Evolutionary conservation across 352 stramenopile genomes (phyloP).

Genomic region (Globisporangium iwayamae): DNA sequence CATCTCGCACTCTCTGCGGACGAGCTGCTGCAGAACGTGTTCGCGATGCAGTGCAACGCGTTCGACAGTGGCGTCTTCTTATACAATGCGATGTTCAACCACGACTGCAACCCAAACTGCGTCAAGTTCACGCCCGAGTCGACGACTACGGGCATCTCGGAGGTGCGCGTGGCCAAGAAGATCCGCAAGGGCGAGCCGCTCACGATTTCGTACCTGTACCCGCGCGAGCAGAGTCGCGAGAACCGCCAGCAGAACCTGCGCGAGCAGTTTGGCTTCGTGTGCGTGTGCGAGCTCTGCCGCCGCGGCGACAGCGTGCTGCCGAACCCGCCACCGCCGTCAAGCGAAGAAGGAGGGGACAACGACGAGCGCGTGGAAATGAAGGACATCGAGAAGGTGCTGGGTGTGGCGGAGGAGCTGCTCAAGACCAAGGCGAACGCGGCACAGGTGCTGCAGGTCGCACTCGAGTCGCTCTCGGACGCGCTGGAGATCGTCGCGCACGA

Average conservation of each 20-base stretch:
- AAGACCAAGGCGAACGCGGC: slow-evolving; percentile 42
- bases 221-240: slow-evolving; percentile 84
- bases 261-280: slow-evolving; percentile 92
- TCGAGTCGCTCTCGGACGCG: slow-evolving; percentile 80
- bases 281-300: slow-evolving; percentile 56
- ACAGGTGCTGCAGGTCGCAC: slow-evolving; percentile 56
- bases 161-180: slow-evolving; percentile 86
- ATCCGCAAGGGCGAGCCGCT: slow-evolving; percentile 88
- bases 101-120: slow-evolving; percentile 93
- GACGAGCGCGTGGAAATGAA: slow-evolving; percentile 28
- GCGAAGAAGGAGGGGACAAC: slow-evolving; percentile 10
- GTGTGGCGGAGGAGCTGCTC: slow-evolving; percentile 56
- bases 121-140: slow-evolving; percentile 89
- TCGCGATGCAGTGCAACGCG: slow-evolving; percentile 93
- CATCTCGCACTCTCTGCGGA: slow-evolving; percentile 46
- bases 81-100: slow-evolving; percentile 94
- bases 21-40: slow-evolving; percentile 85
- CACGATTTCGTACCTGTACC: slow-evolving; percentile 93
- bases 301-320: slow-evolving; percentile 69
- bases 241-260: slow-evolving; percentile 76
- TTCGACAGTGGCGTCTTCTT: slow-evolving; percentile 93
- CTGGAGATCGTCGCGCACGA: slow-evolving; percentile 82
- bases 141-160: slow-evolving; percentile 63
- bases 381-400: slow-evolving; percentile 65
- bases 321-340: slow-evolving; percentile 20